phyloP scores from a whole-genome alignment of 371 early-diverging fungal genomes.

The Dichotomocladium elegans region DNA sequence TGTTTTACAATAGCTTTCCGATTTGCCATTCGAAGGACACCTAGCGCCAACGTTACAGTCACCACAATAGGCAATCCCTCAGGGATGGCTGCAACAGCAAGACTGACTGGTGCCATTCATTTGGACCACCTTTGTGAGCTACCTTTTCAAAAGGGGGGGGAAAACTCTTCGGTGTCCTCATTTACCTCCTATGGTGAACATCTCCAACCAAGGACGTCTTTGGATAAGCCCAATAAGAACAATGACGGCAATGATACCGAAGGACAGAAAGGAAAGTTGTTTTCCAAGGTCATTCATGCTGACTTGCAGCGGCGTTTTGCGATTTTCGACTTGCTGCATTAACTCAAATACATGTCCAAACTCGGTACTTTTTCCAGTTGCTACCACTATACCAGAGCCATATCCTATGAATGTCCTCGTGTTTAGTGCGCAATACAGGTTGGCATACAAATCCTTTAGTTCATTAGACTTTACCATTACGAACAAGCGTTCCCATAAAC shows the following conservation, averaged over 20 bases:
- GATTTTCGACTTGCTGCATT: conserved; percentile 81
- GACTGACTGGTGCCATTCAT: conserved; percentile 49
- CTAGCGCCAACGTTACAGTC: conserved; percentile 86
- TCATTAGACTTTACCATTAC: conserved; percentile 54
- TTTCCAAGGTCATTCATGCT: conserved; percentile 89
- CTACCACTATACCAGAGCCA: conserved; percentile 81
- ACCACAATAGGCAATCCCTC: conserved; percentile 93
- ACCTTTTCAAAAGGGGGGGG: background rate
- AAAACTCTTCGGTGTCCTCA: background rate
- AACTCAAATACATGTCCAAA: conserved; percentile 82
- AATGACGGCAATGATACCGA: conserved; percentile 86
- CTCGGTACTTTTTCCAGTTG: conserved; percentile 83
- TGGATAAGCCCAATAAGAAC: conserved; percentile 86
- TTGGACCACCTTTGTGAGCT: background rate
- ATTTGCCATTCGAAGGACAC: conserved; percentile 88
- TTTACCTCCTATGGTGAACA: conserved; percentile 89
- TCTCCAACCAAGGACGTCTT: conserved; percentile 85
- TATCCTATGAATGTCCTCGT: conserved; percentile 39
- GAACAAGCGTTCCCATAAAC: conserved; percentile 86
- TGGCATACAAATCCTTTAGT: too few species aligned
- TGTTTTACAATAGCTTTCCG: conserved; percentile 87
- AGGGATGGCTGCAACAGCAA: conserved; percentile 94
- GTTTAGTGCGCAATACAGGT: background rate
- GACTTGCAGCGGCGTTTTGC: conserved; percentile 82
- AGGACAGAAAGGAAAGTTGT: conserved; percentile 80